phyloP scores from a whole-genome alignment of 345 rosid genomes.

The Iberis pinnata region DNA sequence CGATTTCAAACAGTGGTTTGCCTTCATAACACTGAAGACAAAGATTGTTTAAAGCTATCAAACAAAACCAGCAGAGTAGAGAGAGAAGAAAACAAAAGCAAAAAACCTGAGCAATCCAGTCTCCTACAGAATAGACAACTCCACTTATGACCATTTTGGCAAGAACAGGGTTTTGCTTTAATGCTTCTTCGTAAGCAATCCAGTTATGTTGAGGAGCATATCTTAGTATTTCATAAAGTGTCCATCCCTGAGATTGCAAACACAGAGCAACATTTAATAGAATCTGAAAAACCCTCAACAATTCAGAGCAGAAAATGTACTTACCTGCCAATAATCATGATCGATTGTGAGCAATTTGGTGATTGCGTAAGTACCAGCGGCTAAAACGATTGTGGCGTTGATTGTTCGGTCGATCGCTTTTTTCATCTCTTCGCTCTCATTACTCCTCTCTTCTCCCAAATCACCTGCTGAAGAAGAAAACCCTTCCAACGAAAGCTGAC shows the following conservation, averaged over 20 bases:
- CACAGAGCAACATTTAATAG: not conserved
- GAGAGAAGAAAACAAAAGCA: conserved; percentile 9
- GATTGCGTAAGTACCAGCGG: conserved; percentile 72
- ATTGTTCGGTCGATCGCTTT: conserved; percentile 36
- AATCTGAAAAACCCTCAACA: not conserved
- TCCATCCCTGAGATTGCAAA: conserved; percentile 66
- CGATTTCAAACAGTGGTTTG: conserved; percentile 70
- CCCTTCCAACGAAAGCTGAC: no score
- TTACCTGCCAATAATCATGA: conserved; percentile 87
- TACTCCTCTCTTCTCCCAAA: no score
- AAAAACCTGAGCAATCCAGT: conserved; percentile 65
- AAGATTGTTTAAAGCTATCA: not conserved
- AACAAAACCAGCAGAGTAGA: conserved; percentile 4
- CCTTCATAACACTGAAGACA: conserved; percentile 75
- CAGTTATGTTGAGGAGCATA: conserved; percentile 89
- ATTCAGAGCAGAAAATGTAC: not conserved
- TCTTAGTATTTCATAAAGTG: conserved; percentile 71
- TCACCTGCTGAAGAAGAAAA: no score
- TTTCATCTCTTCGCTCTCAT: no score
- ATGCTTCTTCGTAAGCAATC: conserved; percentile 85
- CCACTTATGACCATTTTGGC: conserved; percentile 98
- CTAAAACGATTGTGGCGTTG: conserved; percentile 72
- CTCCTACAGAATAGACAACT: conserved; percentile 73
- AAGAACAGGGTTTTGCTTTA: conserved; percentile 75
- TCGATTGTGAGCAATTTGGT: conserved; percentile 87